phyloP scores from a whole-genome alignment of 2,329 filamentous ascomycete species.

The Alternaria sp. region DNA sequence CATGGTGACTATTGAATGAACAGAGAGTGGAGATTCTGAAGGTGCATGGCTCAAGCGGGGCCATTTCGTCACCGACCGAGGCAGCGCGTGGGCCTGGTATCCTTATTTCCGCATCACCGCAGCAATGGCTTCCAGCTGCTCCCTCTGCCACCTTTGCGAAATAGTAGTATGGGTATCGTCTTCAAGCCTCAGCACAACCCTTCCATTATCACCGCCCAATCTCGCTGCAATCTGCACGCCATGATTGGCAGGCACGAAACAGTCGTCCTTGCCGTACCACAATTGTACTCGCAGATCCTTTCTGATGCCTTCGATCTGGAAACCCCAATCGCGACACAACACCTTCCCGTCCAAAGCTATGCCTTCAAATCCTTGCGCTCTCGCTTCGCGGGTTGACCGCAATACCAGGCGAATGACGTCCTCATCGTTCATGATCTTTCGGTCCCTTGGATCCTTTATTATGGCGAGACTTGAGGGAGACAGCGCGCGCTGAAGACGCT shows the following conservation, averaged over 20 bases:
- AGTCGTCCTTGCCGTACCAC: slow-evolving; percentile 41
- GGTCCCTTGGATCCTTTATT: slow-evolving; percentile 32
- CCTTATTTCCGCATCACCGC: slow-evolving; percentile 1
- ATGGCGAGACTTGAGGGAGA: neutral
- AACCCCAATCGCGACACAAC: slow-evolving; percentile 42
- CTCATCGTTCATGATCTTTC: slow-evolving; percentile 30
- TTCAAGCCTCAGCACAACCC: slow-evolving; percentile 38
- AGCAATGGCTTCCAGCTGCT: slow-evolving; percentile 25
- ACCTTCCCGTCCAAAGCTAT: slow-evolving; percentile 42
- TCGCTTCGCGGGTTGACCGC: slow-evolving; percentile 31
- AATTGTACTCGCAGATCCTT: slow-evolving; percentile 47
- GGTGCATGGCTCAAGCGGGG: neutral
- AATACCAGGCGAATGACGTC: slow-evolving; percentile 32
- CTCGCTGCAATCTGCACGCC: slow-evolving; percentile 42
- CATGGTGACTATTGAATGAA: neutral
- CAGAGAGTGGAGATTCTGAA: neutral
- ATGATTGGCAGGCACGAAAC: slow-evolving; percentile 45
- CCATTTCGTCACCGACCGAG: neutral
- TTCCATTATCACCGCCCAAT: slow-evolving; percentile 31
- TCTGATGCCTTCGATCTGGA: slow-evolving; percentile 48
- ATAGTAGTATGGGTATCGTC: slow-evolving; percentile 49
- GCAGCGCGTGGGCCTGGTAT: neutral
- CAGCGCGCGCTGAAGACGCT: slow-evolving; percentile 22
- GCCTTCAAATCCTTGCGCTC: slow-evolving; percentile 42
- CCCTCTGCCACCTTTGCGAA: slow-evolving; percentile 24